These are phyloP conservation scores for Peronosclerospora sorghi DNA, from an alignment of 352 stramenopile genomes.

Conservation along the genomic window DNA sequence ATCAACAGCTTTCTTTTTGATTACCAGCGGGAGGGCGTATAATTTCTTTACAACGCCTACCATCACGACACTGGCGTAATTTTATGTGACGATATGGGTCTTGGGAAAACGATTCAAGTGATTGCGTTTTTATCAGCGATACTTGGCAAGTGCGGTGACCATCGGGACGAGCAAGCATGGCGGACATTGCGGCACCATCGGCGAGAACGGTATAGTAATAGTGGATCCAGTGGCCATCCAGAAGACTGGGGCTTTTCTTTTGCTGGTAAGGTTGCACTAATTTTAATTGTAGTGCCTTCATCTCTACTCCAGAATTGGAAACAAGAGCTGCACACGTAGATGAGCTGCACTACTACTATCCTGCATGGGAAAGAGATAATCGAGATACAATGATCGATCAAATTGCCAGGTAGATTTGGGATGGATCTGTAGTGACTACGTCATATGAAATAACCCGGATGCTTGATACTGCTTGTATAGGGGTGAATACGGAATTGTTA, in stretches of 20 bases:
- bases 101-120: constrained; percentile 91
- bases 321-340: constrained; percentile 95
- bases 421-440: not conserved
- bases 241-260: constrained; percentile 42
- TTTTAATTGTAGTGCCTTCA: constrained; percentile 96
- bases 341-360: constrained; percentile 54
- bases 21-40: constrained; percentile 62
- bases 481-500: constrained; percentile 65
- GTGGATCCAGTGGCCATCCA: constrained; percentile 6
- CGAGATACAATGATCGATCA: constrained; percentile 46
- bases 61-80: constrained; percentile 72
- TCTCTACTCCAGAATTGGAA: constrained; percentile 99
- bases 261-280: constrained; percentile 47
- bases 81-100: too few relatives aligned
- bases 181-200: constrained; percentile 89
- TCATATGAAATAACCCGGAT: constrained; percentile 24
- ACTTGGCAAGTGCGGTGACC: constrained; percentile 87
- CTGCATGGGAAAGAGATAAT: constrained; percentile 43
- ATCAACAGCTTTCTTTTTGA: constrained; percentile 68
- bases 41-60: constrained; percentile 60
- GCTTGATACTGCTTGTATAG: constrained; percentile 15
- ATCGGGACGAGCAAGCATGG: constrained; percentile 92
- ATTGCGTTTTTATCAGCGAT: constrained; percentile 87
- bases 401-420: constrained; percentile 42
- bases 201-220: constrained; percentile 52